These are phyloP conservation scores for Acer saccharum DNA, from an alignment of 345 rosid genomes.

Conservation along the genomic window DNA sequence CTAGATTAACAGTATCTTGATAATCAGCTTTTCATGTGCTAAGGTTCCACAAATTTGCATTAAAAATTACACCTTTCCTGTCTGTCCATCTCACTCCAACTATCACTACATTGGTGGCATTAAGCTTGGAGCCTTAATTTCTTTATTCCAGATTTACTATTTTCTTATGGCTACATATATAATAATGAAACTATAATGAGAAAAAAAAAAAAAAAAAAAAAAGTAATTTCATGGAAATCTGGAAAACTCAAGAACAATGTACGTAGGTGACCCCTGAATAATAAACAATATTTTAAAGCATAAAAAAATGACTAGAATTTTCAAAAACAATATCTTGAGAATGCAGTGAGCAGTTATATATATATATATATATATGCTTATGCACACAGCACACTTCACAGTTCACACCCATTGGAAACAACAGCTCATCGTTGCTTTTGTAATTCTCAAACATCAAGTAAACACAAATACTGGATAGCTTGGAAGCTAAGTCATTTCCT, in stretches of 20 bases:
- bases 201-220: background rate
- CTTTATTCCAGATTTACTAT: background rate
- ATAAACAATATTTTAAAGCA: background rate
- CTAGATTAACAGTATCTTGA: background rate
- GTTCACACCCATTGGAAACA: background rate
- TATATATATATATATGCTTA: background rate
- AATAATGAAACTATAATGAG: background rate
- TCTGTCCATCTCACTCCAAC: background rate
- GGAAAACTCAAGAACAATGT: background rate
- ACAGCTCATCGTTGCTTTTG: conserved; percentile 8
- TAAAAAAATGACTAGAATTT: background rate
- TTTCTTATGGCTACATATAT: background rate
- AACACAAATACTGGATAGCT: background rate
- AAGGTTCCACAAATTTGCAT: conserved; percentile 24
- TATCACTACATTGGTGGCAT: background rate
- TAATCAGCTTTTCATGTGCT: conserved; percentile 26
- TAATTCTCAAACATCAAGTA: background rate
- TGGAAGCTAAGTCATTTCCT: background rate
- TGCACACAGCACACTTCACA: too few relatives aligned
- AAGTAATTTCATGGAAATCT: background rate
- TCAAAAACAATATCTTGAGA: background rate
- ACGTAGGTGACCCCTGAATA: background rate
- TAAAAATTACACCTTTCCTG: background rate
- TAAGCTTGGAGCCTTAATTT: background rate
- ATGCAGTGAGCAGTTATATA: background rate